A percentile compares a stretch with the other conserved stretches of the same genome.
These are phyloP conservation scores for Calophaca sinica DNA, from an alignment of 306 rosid species.

Conservation along the genomic window DNA sequence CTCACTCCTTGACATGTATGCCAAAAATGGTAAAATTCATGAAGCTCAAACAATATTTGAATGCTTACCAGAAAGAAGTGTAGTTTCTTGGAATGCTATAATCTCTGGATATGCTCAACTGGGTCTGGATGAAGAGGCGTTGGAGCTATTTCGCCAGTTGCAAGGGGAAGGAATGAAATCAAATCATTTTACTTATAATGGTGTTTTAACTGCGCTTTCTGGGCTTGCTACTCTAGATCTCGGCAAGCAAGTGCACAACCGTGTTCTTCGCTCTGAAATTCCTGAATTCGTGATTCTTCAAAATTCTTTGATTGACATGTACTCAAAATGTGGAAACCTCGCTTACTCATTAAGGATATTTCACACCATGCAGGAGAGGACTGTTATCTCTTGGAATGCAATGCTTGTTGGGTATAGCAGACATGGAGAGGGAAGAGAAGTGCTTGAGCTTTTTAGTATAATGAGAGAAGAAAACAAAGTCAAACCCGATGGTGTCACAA, in stretches of 20 bases:
- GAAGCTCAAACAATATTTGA: slow-evolving; percentile 73
- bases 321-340: slow-evolving; percentile 89
- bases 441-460: slow-evolving; percentile 71
- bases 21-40: slow-evolving; percentile 75
- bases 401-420: slow-evolving; percentile 89
- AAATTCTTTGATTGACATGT: slow-evolving; percentile 92
- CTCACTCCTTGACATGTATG: slow-evolving; percentile 95
- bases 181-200: slow-evolving; percentile 81
- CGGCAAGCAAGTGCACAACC: slow-evolving; percentile 87
- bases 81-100: slow-evolving; percentile 86
- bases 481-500: slow-evolving; percentile 75
- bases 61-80: slow-evolving; percentile 83
- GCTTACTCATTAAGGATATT: slow-evolving; percentile 74
- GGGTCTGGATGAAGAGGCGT: slow-evolving; percentile 79
- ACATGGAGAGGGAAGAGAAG: slow-evolving; percentile 88
- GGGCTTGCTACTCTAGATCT: slow-evolving; percentile 91
- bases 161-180: slow-evolving; percentile 80
- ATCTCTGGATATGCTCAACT: slow-evolving; percentile 91
- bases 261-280: slow-evolving; percentile 65
- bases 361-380: slow-evolving; percentile 72
- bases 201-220: slow-evolving; percentile 80
- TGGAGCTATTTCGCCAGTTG: slow-evolving; percentile 70
- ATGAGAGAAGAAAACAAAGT: slow-evolving; percentile 73
- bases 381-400: slow-evolving; percentile 88
- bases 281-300: slow-evolving; percentile 77